A percentile compares a stretch with the other conserved stretches of the same genome.
These are phyloP conservation scores for Byssothecium circinans DNA, from an alignment of 2,329 filamentous ascomycete species.

Conservation along the genomic window DNA sequence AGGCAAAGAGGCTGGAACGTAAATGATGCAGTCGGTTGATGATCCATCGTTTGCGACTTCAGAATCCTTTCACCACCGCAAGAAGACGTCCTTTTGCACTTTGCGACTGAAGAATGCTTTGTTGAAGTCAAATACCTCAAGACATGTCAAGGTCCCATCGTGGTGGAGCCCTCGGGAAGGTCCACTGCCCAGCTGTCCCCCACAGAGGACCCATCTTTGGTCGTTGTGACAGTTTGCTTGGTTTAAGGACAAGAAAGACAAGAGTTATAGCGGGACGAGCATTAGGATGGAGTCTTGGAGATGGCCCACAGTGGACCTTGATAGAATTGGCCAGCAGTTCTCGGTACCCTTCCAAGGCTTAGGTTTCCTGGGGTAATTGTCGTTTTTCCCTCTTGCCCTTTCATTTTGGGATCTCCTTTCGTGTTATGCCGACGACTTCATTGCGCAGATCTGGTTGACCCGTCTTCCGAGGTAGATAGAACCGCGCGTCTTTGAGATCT, in stretches of 20 bases:
- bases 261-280: neutral
- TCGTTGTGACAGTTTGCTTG: conserved; percentile 8
- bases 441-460: too few species aligned
- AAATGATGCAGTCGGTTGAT: neutral
- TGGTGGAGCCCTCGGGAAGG: conserved; percentile 9
- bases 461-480: too few species aligned
- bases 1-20: neutral
- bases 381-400: too few species aligned
- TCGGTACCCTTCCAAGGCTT: too few species aligned
- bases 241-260: conserved; percentile 1
- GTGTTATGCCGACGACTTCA: too few species aligned
- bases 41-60: neutral
- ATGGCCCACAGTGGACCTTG: too few species aligned
- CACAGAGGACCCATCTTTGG: conserved; percentile 12
- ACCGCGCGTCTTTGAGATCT: too few species aligned
- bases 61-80: neutral
- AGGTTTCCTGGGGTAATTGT: too few species aligned
- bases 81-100: neutral
- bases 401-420: too few species aligned
- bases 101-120: neutral
- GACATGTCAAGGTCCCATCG: neutral
- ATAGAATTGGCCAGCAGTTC: too few species aligned
- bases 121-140: neutral
- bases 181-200: conserved; percentile 18
- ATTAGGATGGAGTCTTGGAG: too few species aligned